Evolutionary conservation across 2,329 filamentous ascomycete species (phyloP), one percentile per base, ranked within the genome.

Genomic region (Exophiala calicioides): DNA sequence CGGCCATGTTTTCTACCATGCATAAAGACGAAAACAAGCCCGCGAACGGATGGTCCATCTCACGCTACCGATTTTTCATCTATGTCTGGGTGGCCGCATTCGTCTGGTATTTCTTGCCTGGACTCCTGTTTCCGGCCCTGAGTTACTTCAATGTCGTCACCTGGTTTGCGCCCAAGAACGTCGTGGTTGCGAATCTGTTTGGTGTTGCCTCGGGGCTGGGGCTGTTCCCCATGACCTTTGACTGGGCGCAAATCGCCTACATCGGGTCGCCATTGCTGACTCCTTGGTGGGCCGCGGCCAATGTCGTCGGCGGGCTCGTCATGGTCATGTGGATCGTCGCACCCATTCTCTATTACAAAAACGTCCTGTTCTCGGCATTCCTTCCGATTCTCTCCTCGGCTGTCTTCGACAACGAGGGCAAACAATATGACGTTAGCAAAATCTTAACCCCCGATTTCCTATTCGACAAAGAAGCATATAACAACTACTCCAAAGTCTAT

Each of bases 71-170:
- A 55, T 94, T 95, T 70, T 95, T 95, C 70, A 81, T 87, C 58
- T 70, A 82, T 24, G 80, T 90, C 30, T 90, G 86, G 75, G 64
- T 77, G 3, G 77, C 75, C 8, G 82, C 86, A 0, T 91, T 90
- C 56, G 65, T 79, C 16, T 95, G 91, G 69, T 95, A 94, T 68
- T 93, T 93, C 65, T 71, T 94, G 1, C 89, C 89, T 0, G 88
- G 88, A 3, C 75, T 94, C 9, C 71, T 95, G 35, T 84, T 93
- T 72, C 88, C 88, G 5, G 88, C 87, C 0, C 74, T 95, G 58
- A 91, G 86, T 67, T 93, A 91, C 67, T 95, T 94, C 74, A 94
- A 84, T 64, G 85, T 91, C 53, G 74, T 94, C 48, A 94, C 89
- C 10, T 95, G 88, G 88, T 87, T 90, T 65, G 86, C 86, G 2